phyloP scores from a whole-genome alignment of 805 yeast genomes.

The Lachancea meyersii region DNA sequence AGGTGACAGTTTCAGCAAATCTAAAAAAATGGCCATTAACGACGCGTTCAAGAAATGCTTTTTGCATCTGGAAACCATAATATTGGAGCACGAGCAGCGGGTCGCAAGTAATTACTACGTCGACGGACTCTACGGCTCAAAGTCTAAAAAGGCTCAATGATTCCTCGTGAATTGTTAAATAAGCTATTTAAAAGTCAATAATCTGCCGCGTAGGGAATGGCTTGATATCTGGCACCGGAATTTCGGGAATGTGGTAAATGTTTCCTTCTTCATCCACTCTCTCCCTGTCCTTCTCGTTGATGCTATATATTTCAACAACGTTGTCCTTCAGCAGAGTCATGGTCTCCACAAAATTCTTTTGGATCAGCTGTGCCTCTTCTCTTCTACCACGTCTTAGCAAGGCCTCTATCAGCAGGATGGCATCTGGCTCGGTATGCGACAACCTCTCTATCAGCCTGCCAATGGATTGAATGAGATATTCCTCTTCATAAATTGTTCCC shows the following conservation, averaged over 20 bases:
- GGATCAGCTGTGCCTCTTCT: constrained; percentile 79
- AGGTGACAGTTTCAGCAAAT: constrained; percentile 71
- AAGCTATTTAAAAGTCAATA: constrained; percentile 46
- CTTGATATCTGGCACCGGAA: constrained; percentile 60
- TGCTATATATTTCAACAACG: constrained; percentile 67
- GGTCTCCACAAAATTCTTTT: constrained; percentile 57
- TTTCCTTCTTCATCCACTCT: constrained; percentile 86
- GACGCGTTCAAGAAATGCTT: constrained; percentile 77
- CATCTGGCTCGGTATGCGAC: constrained; percentile 67
- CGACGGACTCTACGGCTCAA: constrained; percentile 26
- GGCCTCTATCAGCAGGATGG: constrained; percentile 64
- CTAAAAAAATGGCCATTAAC: constrained; percentile 79
- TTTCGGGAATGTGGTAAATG: constrained; percentile 68
- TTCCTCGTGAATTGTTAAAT: neutral
- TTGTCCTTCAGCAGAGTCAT: constrained; percentile 50
- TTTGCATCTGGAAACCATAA: constrained; percentile 69
- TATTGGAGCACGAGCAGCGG: constrained; percentile 32
- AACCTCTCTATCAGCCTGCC: constrained; percentile 84
- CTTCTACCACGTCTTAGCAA: constrained; percentile 64
- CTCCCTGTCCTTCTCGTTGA: constrained; percentile 82
- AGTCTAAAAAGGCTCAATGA: neutral
- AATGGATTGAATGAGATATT: constrained; percentile 79
- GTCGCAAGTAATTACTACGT: constrained; percentile 32
- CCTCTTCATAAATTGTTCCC: constrained; percentile 96
- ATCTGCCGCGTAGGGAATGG: constrained; percentile 55